Conservation (phyloP, 208 protist species). For the Leishmania major region DNA sequence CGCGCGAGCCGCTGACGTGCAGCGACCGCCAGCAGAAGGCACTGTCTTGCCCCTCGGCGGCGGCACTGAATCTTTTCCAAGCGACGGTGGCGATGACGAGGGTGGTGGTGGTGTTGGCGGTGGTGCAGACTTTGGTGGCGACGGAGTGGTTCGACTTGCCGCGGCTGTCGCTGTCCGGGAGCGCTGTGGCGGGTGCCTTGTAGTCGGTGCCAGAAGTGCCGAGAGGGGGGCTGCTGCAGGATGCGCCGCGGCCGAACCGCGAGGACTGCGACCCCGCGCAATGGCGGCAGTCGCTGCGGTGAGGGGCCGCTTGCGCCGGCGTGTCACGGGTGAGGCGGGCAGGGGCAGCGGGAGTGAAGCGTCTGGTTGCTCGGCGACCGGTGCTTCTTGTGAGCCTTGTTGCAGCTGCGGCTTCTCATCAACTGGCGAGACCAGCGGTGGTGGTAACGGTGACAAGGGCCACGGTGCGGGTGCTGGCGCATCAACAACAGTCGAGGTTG, state of each 20-base stretch:
- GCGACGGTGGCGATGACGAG: background rate
- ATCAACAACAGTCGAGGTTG: background rate
- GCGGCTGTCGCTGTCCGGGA: background rate
- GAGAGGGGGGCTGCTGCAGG: background rate
- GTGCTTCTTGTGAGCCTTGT: background rate
- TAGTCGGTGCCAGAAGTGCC: background rate
- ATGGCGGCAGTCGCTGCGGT: background rate
- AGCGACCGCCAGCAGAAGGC: background rate
- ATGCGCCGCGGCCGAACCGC: background rate
- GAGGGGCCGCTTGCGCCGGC: background rate
- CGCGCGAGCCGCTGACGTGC: constrained; percentile 1
- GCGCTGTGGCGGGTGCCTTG: background rate
- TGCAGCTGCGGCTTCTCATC: background rate
- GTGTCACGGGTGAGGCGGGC: constrained; percentile 6
- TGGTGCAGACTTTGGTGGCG: background rate
- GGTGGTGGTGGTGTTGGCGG: background rate
- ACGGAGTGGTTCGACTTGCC: background rate
- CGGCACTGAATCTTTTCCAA: background rate
- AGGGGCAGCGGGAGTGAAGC: constrained; percentile 1
- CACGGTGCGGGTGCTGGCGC: background rate
- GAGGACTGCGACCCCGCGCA: background rate
- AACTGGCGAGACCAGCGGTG: background rate
- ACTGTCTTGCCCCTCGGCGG: background rate
- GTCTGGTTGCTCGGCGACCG: background rate
- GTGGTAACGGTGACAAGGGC: background rate